These are phyloP conservation scores for Allantophomopsis lycopodina DNA, from an alignment of 2,329 filamentous ascomycete species.

Conservation along the genomic window DNA sequence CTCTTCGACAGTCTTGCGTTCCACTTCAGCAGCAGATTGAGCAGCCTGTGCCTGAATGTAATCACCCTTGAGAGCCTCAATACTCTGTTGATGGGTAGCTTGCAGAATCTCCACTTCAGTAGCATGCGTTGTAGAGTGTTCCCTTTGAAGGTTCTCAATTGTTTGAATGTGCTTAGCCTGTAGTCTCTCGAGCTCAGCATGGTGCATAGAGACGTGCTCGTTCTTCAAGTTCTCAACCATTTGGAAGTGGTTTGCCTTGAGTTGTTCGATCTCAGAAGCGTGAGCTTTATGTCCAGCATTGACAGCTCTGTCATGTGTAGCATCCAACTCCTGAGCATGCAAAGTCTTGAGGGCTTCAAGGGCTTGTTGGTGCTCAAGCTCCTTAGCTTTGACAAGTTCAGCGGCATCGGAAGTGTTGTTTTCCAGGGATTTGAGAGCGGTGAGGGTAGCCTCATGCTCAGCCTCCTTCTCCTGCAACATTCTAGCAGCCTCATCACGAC, in stretches of 20 bases:
- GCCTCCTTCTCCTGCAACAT: background rate
- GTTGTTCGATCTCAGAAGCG: slow-evolving; percentile 32
- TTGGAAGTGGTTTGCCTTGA: slow-evolving; percentile 39
- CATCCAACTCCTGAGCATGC: slow-evolving; percentile 44
- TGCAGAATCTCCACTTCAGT: slow-evolving; percentile 39
- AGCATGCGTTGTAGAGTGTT: slow-evolving; percentile 31
- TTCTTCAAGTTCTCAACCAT: slow-evolving; percentile 23
- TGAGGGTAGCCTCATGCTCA: background rate
- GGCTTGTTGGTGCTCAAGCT: slow-evolving; percentile 36
- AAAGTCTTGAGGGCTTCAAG: slow-evolving; percentile 40
- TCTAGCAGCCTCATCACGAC: background rate
- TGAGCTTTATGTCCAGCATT: slow-evolving; percentile 34
- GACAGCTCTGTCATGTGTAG: slow-evolving; percentile 33
- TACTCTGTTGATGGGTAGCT: slow-evolving; percentile 25
- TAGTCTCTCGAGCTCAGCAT: slow-evolving; percentile 33
- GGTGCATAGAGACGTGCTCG: slow-evolving; percentile 25
- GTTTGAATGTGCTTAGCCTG: slow-evolving; percentile 36
- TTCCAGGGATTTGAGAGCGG: background rate
- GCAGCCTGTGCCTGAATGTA: no score
- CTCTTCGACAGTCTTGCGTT: slow-evolving; percentile 17
- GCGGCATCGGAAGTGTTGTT: background rate
- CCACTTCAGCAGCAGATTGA: slow-evolving; percentile 8
- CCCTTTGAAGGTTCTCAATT: slow-evolving; percentile 25
- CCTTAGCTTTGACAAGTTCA: slow-evolving; percentile 31
- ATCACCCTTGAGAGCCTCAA: no score